These are phyloP conservation scores for Diatrype stigma DNA, from an alignment of 2,329 filamentous ascomycete genomes.

Conservation along the genomic window DNA sequence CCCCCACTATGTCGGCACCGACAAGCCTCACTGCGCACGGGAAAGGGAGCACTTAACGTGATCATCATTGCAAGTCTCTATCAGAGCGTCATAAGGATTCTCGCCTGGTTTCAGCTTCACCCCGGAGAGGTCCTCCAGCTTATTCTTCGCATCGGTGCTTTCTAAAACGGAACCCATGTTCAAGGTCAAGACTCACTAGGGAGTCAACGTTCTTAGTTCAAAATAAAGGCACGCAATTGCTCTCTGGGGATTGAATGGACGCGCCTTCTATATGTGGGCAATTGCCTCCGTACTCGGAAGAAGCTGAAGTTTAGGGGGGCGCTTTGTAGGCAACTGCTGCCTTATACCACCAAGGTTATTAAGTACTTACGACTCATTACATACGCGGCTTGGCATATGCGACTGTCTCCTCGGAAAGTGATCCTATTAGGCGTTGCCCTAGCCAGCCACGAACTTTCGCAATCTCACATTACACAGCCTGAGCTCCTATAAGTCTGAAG, in stretches of 20 bases:
- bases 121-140: constrained; percentile 52
- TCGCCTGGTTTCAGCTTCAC: constrained; percentile 46
- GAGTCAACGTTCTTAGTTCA: background rate
- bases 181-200: background rate
- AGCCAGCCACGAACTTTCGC: too few relatives aligned
- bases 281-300: too few relatives aligned
- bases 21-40: background rate
- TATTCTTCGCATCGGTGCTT: constrained; percentile 42
- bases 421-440: too few relatives aligned
- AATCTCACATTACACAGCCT: too few relatives aligned
- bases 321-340: background rate
- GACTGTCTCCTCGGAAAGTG: too few relatives aligned
- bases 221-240: too few relatives aligned
- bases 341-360: too few relatives aligned
- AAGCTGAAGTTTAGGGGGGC: background rate
- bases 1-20: background rate
- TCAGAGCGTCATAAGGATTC: constrained; percentile 75
- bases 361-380: too few relatives aligned
- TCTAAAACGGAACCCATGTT: constrained; percentile 34
- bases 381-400: background rate
- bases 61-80: constrained; percentile 62
- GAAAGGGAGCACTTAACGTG: constrained; percentile 47
- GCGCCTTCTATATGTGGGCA: too few relatives aligned
- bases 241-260: too few relatives aligned
- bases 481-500: too few relatives aligned